Percentiles rank a stretch among this genome's conserved stretches.
phyloP scores from a whole-genome alignment of 345 rosid species.

The Gossypium bickii region DNA sequence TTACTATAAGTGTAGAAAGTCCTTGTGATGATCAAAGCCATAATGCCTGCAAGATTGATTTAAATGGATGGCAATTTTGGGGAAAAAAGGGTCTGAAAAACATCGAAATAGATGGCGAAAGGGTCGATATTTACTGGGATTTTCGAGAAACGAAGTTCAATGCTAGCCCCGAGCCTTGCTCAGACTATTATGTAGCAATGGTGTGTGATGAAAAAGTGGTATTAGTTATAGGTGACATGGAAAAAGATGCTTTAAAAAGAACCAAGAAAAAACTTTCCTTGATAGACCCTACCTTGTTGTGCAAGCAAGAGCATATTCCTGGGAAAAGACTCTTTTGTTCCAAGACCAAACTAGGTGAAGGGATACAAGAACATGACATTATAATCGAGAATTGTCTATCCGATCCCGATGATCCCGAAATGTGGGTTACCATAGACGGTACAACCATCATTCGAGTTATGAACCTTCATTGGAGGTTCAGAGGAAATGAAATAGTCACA shows the following conservation, averaged over 20 bases:
- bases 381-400: constrained; percentile 51
- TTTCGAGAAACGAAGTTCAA: constrained; percentile 63
- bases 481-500: constrained; percentile 63
- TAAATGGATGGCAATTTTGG: constrained; percentile 63
- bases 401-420: constrained; percentile 60
- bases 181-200: constrained; percentile 56
- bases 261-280: constrained; percentile 43
- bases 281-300: constrained; percentile 44
- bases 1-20: constrained; percentile 46
- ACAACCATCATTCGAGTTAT: constrained; percentile 38
- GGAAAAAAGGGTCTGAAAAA: constrained; percentile 70
- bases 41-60: constrained; percentile 51
- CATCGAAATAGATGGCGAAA: constrained; percentile 34
- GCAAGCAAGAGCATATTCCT: constrained; percentile 63
- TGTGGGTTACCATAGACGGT: constrained; percentile 68
- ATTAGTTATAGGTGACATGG: constrained; percentile 51
- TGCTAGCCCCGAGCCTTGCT: constrained; percentile 49
- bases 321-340: constrained; percentile 66
- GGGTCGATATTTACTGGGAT: constrained; percentile 66
- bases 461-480: constrained; percentile 70
- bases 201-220: constrained; percentile 41
- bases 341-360: constrained; percentile 35
- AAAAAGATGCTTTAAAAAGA: constrained; percentile 53
- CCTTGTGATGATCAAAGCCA: constrained; percentile 29
- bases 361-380: constrained; percentile 44